phyloP scores from a whole-genome alignment of 2,329 filamentous ascomycete genomes.

The Triangularia setosa region DNA sequence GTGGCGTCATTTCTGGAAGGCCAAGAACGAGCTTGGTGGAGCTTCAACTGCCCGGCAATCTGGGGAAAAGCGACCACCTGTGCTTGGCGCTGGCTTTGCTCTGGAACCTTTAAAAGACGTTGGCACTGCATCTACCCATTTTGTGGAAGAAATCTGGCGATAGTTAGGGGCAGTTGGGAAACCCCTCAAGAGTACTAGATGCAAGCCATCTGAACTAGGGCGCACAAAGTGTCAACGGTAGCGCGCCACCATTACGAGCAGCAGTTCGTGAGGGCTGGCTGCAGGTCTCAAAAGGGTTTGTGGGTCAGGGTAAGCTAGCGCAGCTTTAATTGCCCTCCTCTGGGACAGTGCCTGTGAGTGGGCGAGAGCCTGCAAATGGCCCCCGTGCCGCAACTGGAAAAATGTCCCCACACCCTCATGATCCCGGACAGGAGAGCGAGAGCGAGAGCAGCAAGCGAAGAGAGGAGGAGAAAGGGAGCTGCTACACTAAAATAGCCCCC shows the following conservation, averaged over 20 bases:
- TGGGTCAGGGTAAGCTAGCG: neutral
- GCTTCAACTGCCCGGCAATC: neutral
- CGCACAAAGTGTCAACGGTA: neutral
- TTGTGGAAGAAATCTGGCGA: neutral
- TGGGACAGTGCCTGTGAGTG: neutral
- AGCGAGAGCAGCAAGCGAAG: neutral
- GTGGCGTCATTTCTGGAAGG: neutral
- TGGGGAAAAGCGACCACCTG: neutral
- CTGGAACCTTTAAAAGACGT: neutral
- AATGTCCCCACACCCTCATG: neutral
- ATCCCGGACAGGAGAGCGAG: slow-evolving; percentile 1
- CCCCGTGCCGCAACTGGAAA: neutral
- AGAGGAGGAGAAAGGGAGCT: neutral
- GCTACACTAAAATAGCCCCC: slow-evolving; percentile 7
- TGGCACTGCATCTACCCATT: neutral
- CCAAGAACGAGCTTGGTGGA: neutral
- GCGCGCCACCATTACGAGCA: slow-evolving; percentile 7
- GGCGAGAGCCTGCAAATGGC: neutral
- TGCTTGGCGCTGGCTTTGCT: neutral
- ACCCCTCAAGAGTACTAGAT: neutral
- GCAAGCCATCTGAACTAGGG: neutral
- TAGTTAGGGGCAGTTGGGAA: neutral
- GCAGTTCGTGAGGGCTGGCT: slow-evolving; percentile 1
- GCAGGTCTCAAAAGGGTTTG: slow-evolving; percentile 6
- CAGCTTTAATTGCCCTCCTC: neutral